Evolutionary conservation across 1,284 basidiomycete species (phyloP).

Genomic region (Sanghuangporus baumii): DNA sequence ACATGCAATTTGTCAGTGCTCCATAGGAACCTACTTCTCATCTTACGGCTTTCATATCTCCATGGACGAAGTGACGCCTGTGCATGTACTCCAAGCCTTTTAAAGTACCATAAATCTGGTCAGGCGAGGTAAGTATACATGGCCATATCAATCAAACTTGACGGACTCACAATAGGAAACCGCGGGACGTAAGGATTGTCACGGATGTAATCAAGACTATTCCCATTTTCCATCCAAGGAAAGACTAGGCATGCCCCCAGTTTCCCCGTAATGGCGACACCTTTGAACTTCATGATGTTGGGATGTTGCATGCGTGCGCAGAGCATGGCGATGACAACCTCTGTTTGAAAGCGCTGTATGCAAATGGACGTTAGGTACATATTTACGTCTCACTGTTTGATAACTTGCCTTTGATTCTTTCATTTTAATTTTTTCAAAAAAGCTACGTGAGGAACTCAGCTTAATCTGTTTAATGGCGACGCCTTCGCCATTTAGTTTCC

Average conservation of each 20-base stretch:
- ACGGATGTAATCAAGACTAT: neutral
- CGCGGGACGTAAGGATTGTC: neutral
- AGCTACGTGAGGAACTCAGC: neutral
- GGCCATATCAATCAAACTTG: neutral
- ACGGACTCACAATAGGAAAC: neutral
- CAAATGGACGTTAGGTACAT: neutral
- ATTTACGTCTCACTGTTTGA: neutral
- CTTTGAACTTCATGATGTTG: neutral
- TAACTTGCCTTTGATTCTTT: neutral
- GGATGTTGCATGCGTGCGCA: neutral
- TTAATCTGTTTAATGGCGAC: neutral
- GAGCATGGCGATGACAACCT: constrained; percentile 1
- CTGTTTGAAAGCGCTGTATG: neutral
- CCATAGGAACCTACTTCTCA: neutral
- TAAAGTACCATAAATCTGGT: constrained; percentile 1
- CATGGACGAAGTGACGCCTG: neutral
- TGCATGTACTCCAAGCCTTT: constrained; percentile 4
- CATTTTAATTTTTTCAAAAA: neutral
- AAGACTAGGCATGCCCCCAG: constrained; percentile 5
- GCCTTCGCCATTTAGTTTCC: neutral
- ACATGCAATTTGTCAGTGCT: neutral
- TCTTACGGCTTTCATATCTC: constrained; percentile 9
- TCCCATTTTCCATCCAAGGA: constrained; percentile 13
- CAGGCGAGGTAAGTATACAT: neutral
- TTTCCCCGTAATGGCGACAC: neutral